Base-by-base conservation (phyloP, 2,329 filamentous ascomycete genomes). In the Clonostachys solani region DNA sequence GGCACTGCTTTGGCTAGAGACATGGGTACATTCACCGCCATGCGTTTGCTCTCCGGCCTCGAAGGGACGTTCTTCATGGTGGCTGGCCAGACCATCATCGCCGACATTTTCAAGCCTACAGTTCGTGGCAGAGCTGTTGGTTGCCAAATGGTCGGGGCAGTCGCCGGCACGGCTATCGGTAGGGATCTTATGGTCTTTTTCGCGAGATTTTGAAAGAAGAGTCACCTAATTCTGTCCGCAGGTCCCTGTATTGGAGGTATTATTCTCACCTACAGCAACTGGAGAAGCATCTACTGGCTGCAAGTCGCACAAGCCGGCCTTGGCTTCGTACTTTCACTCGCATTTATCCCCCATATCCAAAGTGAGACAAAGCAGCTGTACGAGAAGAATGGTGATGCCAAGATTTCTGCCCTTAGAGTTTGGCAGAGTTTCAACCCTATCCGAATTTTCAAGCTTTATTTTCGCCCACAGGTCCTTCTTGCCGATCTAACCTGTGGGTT, bases 251-350 rank as follows among this genome's bases (percentile, higher is more conserved):
- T 60, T 0, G 58, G 58, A 5, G 60, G 58, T 37, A 45, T 59
- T 8, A 56, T 60, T 10, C 53, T 57, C 0, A 60, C 58, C 0
- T 60, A 50, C 15, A 52, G 56, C 2, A 56, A 57, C 15, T 60
- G 58, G 58, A 44, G 58, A 36, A 55, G 56, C 2, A 59, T 59
- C 3, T 60, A 53, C 7, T 52, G 47, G 46, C 49, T 52, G 3
- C 50, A 52, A 40, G 58, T 46, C 0, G 54, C 57, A 3, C 56
- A 60, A 16, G 58, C 56, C 0, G 58, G 58, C 4, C 48, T 60
- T 5, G 58, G 58, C 1, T 36, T 60, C 6, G 45, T 51, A 5
- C 49, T 60, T 2, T 51, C 58, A 0, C 50, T 56, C 2, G 45
- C 59, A 1, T 60, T 60, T 41, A 49, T 60, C 9, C 58, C 58